Evolutionary conservation across 306 rosid species (phyloP), one percentile per base, ranked within the genome.

Genomic region (Citrullus amarus): DNA sequence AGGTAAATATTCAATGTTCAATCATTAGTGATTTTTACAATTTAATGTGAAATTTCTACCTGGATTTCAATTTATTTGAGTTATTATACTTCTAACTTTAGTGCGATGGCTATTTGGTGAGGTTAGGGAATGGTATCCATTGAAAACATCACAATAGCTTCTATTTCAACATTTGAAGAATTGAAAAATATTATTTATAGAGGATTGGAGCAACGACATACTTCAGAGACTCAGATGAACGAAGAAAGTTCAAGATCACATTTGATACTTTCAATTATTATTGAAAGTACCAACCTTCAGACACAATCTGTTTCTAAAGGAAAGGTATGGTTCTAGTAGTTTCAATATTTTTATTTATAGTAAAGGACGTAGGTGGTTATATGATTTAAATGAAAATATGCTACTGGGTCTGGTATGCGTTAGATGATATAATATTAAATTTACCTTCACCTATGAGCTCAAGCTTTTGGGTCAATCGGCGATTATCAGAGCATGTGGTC

Each of bases 181-280:
- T 79, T 95, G 83, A 90, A 83, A 61, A 84, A 67, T 78, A 86
- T 95, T 79, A 92, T 95, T 84, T 88, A 83, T 36, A 86, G 86
- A 86, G 99, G 99, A 61, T 89, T 91, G 3, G 98, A 92, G 75
- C 88, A 60, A 71, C 84, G 97, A 10, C 98, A 92, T 83, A 88
- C 89, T 30, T 83, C 99, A 2, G 99, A 85, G 80, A 95, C 98
- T 58, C 97, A 86, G 32, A 95, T 95, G 98, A 95, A 92, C 44
- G 96, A 91, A 56, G 96, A 92, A 84, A 95, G 99, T 58, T 95
- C 99, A 69, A 88, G 98, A 88, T 95, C 99, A 18, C 99, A 95
- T 77, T 89, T 92, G 30, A 90, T 92, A 79, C 86, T 95, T 51
- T 95, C 99, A 51, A 50, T 95, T 67, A 88, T 95, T 22, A 85